Base-by-base conservation (phyloP, 164 flowering plant species). In the Saururus chinensis region DNA sequence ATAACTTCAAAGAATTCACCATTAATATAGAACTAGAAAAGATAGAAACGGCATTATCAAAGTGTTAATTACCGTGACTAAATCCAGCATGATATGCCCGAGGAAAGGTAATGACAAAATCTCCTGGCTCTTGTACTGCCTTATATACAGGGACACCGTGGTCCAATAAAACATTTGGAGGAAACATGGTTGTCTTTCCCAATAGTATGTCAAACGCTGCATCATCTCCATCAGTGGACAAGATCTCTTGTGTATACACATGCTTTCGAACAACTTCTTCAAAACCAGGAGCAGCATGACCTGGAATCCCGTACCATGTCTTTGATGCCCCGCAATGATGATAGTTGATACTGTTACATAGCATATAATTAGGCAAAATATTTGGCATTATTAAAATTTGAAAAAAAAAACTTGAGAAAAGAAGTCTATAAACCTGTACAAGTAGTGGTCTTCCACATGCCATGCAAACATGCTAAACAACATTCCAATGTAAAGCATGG, bases 401-500 rank as follows among this genome's bases (percentile, higher is more conserved):
- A 26, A 53, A 17, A 37, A 25, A 53, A 21, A 19, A n/a, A n/a
- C n/a, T 63, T 53, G 2, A 45, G 22, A 19, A 8, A 30, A 14
- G 23, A 40, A 22, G 40, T 45, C 2, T 45, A 35, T 21, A 22
- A 74, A 95, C 99, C 99, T 95, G 70, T 95, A 95, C 76, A 95
- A 66, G 76, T 89, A 89, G 78, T 95, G 99, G 71, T 95, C 99
- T 76, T 95, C 99, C 63, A 95, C 99, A 70, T 95, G 99, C 99
- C 99, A 95, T 54, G 99, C 99, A 82, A 95, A 95, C 88, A 89
- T 76, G 71, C 99, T 95, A 66, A 95, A 95, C 40, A 95, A 77
- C 99, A 95, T 95, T 59, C 97, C 99, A 71, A 95, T 95, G 77
- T 95, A 95, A 59, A 95, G 93, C 99, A 95, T 95, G 53, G 99